These are phyloP conservation scores for Blastobotrys persicus DNA, from an alignment of 1,139 yeast species.

Conservation along the genomic window DNA sequence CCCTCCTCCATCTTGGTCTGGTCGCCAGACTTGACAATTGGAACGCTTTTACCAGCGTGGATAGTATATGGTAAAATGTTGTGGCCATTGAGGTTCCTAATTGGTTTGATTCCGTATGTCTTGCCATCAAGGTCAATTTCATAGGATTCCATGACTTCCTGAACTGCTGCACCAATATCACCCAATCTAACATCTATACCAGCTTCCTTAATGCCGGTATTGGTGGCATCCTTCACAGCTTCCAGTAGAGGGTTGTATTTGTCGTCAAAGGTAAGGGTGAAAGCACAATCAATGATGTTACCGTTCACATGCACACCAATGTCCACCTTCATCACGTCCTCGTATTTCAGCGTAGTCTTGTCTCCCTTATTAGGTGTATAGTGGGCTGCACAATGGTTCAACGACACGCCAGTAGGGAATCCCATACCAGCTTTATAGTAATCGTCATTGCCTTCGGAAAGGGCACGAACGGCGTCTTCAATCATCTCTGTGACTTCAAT, in stretches of 20 bases:
- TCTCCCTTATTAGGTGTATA: slow-evolving; percentile 97
- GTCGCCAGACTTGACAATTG: slow-evolving; percentile 91
- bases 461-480: slow-evolving; percentile 78
- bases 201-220: slow-evolving; percentile 87
- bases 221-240: slow-evolving; percentile 90
- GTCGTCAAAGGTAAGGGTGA: slow-evolving; percentile 84
- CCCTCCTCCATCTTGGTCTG: slow-evolving; percentile 98
- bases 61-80: slow-evolving; percentile 78
- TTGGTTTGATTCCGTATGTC: slow-evolving; percentile 79
- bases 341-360: slow-evolving; percentile 70
- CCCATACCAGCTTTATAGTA: slow-evolving; percentile 76
- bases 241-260: slow-evolving; percentile 74
- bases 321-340: slow-evolving; percentile 95
- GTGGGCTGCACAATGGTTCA: slow-evolving; percentile 96
- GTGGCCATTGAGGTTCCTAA: slow-evolving; percentile 92
- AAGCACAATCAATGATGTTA: slow-evolving; percentile 92
- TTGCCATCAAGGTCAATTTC: slow-evolving; percentile 90
- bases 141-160: slow-evolving; percentile 96
- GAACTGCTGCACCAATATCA: slow-evolving; percentile 93
- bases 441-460: slow-evolving; percentile 64
- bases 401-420: slow-evolving; percentile 93
- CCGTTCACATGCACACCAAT: slow-evolving; percentile 97
- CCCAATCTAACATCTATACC: slow-evolving; percentile 95
- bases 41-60: slow-evolving; percentile 95
- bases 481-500: slow-evolving; percentile 85